phyloP scores from a whole-genome alignment of 208 protist species.

The Herpetomonas samuelpessoai region DNA sequence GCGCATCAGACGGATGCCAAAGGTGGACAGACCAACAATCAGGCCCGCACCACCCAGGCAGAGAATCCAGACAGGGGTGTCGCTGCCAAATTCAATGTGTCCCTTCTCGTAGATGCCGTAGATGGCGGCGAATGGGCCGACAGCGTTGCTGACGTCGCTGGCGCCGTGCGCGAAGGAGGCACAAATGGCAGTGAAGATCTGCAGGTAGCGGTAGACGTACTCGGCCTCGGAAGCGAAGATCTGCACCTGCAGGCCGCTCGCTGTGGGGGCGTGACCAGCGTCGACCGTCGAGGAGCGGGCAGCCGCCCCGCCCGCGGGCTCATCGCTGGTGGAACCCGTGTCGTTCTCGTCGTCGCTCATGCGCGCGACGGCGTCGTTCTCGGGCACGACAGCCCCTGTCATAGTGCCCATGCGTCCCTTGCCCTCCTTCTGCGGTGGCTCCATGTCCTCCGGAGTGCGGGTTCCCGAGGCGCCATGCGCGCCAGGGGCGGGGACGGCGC shows the following conservation, averaged over 20 bases:
- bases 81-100: constrained; percentile 21
- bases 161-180: constrained; percentile 86
- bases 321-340: neutral
- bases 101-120: constrained; percentile 59
- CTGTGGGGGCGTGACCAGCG: neutral
- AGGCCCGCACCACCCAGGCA: constrained; percentile 66
- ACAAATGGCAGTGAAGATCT: constrained; percentile 81
- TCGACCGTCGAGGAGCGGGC: neutral
- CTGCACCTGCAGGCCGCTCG: constrained; percentile 45
- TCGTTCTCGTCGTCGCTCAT: constrained; percentile 13
- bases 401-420: constrained; percentile 9
- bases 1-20: constrained; percentile 67
- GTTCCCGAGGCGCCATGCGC: neutral
- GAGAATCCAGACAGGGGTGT: constrained; percentile 69
- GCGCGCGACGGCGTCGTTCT: constrained; percentile 11
- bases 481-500: neutral
- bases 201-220: constrained; percentile 77
- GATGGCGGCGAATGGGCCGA: constrained; percentile 77
- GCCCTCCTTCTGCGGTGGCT: constrained; percentile 4
- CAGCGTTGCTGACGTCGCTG: constrained; percentile 83
- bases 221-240: constrained; percentile 51
- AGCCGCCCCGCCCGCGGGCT: neutral
- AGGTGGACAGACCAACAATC: constrained; percentile 66
- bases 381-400: constrained; percentile 26
- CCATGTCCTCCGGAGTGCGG: constrained; percentile 5